These are phyloP conservation scores for Castanea crenata DNA, from an alignment of 306 rosid species.

Conservation along the genomic window DNA sequence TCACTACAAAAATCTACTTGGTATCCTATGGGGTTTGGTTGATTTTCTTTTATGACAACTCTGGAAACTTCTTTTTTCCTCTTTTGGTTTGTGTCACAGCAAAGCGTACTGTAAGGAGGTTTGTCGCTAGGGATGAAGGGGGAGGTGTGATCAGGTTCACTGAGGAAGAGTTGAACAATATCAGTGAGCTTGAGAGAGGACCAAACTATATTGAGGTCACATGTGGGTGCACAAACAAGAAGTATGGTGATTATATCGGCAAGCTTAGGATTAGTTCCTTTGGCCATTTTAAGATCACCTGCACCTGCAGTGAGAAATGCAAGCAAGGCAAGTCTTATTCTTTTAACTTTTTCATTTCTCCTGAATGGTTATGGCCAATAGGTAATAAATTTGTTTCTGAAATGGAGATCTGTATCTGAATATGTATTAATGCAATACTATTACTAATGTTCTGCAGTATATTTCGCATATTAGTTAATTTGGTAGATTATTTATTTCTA, in stretches of 20 bases:
- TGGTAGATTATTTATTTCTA: no score
- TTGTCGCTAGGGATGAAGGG: background rate
- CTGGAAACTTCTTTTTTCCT: no score
- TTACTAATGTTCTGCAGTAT: no score
- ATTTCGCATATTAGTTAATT: no score
- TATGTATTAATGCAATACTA: no score
- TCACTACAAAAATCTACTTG: no score
- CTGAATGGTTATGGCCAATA: no score
- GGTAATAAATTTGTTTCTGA: no score
- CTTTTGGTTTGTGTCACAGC: background rate
- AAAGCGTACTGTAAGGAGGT: background rate
- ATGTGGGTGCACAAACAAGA: conserved; percentile 48
- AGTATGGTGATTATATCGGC: conserved; percentile 37
- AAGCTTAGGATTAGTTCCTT: conserved; percentile 23
- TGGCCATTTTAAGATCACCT: conserved; percentile 36
- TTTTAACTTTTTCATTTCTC: background rate
- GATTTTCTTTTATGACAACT: no score
- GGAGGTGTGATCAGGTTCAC: conserved; percentile 7
- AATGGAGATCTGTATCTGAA: no score
- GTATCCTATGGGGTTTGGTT: no score
- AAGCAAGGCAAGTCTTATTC: conserved; percentile 19
- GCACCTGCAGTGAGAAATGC: conserved; percentile 27
- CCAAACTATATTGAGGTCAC: conserved; percentile 32
- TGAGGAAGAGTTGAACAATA: conserved; percentile 20
- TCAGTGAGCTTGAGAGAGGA: conserved; percentile 26